Conservation (phyloP, 768 basidiomycete species). For the Lactarius quietus region DNA sequence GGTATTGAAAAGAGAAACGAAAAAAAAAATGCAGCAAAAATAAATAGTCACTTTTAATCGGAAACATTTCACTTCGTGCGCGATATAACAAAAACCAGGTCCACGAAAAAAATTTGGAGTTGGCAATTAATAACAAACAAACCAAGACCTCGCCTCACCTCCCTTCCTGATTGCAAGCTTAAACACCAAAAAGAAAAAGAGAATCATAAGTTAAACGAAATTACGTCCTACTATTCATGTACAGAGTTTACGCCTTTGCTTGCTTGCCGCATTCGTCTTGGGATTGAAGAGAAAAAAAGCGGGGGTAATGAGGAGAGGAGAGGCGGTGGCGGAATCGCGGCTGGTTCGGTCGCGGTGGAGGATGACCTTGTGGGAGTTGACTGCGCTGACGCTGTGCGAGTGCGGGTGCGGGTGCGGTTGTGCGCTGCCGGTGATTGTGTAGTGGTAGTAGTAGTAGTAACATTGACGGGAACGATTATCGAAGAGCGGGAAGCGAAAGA, state of each 20-base stretch:
- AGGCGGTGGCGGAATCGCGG: neutral
- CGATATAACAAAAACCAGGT: neutral
- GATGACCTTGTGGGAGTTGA: neutral
- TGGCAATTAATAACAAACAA: neutral
- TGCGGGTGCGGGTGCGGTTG: neutral
- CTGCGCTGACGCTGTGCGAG: neutral
- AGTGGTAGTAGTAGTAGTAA: neutral
- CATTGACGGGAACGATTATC: neutral
- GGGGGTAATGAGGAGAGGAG: neutral
- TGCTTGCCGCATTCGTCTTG: neutral
- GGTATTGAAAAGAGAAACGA: neutral
- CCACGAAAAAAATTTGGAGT: neutral
- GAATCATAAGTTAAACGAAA: conserved; percentile 14
- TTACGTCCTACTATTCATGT: conserved; percentile 5
- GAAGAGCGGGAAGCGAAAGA: neutral
- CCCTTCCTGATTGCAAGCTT: neutral
- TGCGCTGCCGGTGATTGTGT: neutral
- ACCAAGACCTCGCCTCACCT: neutral
- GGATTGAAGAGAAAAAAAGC: neutral
- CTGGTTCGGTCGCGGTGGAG: neutral
- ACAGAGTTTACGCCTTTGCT: conserved; percentile 6
- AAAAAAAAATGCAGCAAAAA: conserved; percentile 20
- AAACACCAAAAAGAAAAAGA: conserved; percentile 1
- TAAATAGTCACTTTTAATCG: conserved; percentile 10
- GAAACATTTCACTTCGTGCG: neutral